Base-by-base conservation (phyloP, 208 protist species). In the Leishmania lainsoni region DNA sequence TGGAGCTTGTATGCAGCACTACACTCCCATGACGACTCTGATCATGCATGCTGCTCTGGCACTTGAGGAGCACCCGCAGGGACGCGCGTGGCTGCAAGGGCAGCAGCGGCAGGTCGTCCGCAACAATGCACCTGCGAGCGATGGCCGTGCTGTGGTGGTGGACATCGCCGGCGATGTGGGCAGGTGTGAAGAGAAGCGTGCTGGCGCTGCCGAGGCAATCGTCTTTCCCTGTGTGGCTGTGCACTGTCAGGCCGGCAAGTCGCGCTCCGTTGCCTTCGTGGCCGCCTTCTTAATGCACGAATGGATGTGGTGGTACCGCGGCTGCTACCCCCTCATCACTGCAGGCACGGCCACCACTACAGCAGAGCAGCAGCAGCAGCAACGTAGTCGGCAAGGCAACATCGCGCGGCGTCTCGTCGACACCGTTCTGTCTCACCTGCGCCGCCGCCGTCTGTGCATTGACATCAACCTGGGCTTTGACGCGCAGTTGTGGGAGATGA, bases 201-300 rank as follows among this genome's bases (percentile, higher is more conserved):
- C 48, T 54, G 29, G 26, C 42, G n/a, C 42, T 22, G 70, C 69
- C 49, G 29, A 56, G 61, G 16, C 73, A 10, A 20, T 66, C 3
- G 29, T 81, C 65, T 48, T 58, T 52, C 86, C 86, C 26, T 87
- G 85, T 39, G 90, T 91, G 20, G 89, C 91, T 78, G 88, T 93
- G 49, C 88, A 97, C 82, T 97, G 93, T 79, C 75, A 91, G 14
- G 93, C 93, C 17, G 93, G 93, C 45, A 86, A 84, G 22, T 94
- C 90, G 3, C 93, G 93, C 79, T 94, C 90, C 17, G 90, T 85
- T 56, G 87, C 90, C 49, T 74, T 95, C 8, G 85, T 93, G 22
- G 87, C 83, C 51, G 90, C 90, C n/a, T 94, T 92, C 63, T 81
- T 95, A 54, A 69, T 97, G 35, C 79, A 81, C 2, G 85, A 85